phyloP scores from a whole-genome alignment of 129 eudicot species.

The Mikania micrantha region DNA sequence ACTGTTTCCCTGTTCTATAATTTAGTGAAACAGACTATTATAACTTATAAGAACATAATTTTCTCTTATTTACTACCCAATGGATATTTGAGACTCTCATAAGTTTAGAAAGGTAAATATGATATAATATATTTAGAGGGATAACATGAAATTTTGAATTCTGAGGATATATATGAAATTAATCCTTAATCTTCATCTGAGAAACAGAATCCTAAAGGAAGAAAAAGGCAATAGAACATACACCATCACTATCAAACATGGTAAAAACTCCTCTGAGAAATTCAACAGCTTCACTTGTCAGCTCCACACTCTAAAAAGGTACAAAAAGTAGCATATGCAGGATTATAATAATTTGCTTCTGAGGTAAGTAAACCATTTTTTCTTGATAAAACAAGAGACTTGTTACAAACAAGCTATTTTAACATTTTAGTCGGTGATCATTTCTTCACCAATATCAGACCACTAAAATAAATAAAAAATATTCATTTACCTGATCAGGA shows the following conservation, averaged over 20 bases:
- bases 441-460: neutral
- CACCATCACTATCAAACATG: conserved; percentile 69
- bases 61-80: neutral
- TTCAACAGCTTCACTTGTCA: conserved; percentile 81
- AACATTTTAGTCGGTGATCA: neutral
- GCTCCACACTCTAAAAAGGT: conserved; percentile 81
- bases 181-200: neutral
- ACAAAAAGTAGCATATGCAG: neutral
- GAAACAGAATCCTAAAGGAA: neutral
- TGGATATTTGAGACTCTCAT: too few relatives aligned
- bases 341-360: neutral
- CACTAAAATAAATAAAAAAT: neutral
- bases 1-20: neutral
- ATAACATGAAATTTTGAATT: neutral
- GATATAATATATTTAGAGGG: neutral
- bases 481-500: conserved; percentile 71
- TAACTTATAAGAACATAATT: neutral
- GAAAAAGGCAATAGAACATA: conserved; percentile 36
- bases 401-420: neutral
- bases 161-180: neutral
- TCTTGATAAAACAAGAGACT: neutral
- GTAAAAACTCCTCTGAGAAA: conserved; percentile 58
- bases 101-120: too few relatives aligned
- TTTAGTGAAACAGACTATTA: neutral
- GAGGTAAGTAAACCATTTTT: neutral